Base-by-base conservation (phyloP, 106 monocot species). In the Hemerocallis citrina region DNA sequence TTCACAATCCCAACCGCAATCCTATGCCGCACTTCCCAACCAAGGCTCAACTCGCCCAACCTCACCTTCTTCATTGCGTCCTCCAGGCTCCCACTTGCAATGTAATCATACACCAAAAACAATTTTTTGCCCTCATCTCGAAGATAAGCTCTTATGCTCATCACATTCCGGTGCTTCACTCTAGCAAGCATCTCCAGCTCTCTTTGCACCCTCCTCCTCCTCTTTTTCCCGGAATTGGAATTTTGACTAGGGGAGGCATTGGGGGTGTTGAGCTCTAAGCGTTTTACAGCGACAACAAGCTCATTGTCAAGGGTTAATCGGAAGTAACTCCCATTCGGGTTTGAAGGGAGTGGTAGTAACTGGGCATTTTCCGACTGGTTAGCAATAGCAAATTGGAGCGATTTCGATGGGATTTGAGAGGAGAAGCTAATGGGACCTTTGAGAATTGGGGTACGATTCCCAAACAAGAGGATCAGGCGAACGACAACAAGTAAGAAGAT, bases 1-100 rank as follows among this genome's bases (percentile, higher is more conserved):
- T 79, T 96, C 17, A 72, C 90, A 7, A 96, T 50, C 28, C 91
- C 96, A 5, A 84, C 73, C 0, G 87, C 90, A 43, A 96, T 88
- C 66, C 84, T 54, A 42, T 69, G 86, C 74, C 96, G 73, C 9
- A 44, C 54, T n/a, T 84, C 87, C 96, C 96, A 96, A 46, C 79
- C 80, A 11, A 96, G 50, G 34, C 55, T 58, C 22, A 76, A 3
- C 66, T 77, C 66, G 35, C 68, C 64, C 15, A 64, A 41, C 52
- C 86, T 68, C 63, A 70, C 78, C 81, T 64, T 65, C 69, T 81
- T 79, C 90, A 91, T 83, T 30, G 69, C 71, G 39, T 91, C 86
- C 71, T 91, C 90, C 2, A 96, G 62, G 75, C 81, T 87, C 25
- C 86, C 84, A 23, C 55, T 33, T 0, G 72, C 68, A 11, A 77